Base-by-base conservation (phyloP, 768 basidiomycete species). In the Collybiopsis luxurians region DNA sequence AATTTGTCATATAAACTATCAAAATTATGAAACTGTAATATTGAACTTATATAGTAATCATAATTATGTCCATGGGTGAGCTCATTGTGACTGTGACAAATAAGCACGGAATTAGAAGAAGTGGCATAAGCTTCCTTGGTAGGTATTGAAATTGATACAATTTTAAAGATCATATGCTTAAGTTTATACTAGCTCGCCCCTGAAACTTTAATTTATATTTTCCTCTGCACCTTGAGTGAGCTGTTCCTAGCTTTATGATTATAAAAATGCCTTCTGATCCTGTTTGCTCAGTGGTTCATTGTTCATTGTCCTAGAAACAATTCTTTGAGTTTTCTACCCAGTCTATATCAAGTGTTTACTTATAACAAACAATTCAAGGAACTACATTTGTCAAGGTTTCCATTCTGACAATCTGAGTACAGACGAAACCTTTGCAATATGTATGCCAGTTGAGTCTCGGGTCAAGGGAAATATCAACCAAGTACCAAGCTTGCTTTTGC, bases 261-360 rank as follows among this genome's bases (percentile, higher is more conserved):
- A n/a, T n/a, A n/a, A 7, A 10, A 19, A 39, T 3, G 38, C 11
- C n/a, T 31, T 13, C n/a, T 34, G 31, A 31, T 31, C 15, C 1
- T 19, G 36, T 38, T 10, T 5, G 15, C 11, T 27, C 9, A 53
- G 51, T 55, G 53, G 40, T n/a, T 42, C 53, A 30, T 28, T 55
- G 53, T 55, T 17, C 39, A 40, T 54, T 2, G 11, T 53, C 38
- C 30, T 17, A 2, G n/a, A 5, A 36, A 15, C 23, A 10, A 23
- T 42, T 0, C 27, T 23, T 53, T n/a, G 15, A 28, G 3, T 7
- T 19, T 40, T 23, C 17, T 3, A 5, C 3, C 40, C 27, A 55
- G 49, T 51, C 36, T 52, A 58, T 48, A 58, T 46, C 15, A 56
- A 56, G 26, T 56, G 55, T 27, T 27, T 56, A 26, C 38, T 56